These are phyloP conservation scores for Aureobasidium sp. DNA, from an alignment of 2,329 filamentous ascomycete genomes.

Conservation along the genomic window DNA sequence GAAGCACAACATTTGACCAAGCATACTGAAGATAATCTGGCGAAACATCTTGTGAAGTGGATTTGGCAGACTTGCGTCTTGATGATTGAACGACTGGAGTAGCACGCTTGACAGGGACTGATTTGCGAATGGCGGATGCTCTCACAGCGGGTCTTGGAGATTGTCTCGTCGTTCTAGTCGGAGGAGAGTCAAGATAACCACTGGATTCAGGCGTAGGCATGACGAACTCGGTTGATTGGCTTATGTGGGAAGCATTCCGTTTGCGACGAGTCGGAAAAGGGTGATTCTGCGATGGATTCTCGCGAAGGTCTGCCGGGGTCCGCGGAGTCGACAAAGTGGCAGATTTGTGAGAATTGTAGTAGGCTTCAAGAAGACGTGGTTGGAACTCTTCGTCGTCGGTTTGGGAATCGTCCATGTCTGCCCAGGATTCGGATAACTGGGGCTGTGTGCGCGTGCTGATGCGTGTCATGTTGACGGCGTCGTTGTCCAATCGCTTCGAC, in stretches of 20 bases:
- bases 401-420: slow-evolving; percentile 7
- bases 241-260: slow-evolving; percentile 1
- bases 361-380: slow-evolving; percentile 5
- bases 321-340: background rate
- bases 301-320: background rate
- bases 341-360: slow-evolving; percentile 3
- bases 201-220: slow-evolving; percentile 9
- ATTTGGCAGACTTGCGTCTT: background rate
- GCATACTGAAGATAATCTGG: slow-evolving; percentile 16
- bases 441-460: background rate
- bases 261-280: background rate
- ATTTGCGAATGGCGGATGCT: slow-evolving; percentile 16
- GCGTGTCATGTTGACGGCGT: slow-evolving; percentile 6
- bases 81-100: background rate
- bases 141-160: slow-evolving; percentile 10
- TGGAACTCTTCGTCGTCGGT: background rate
- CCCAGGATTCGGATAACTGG: slow-evolving; percentile 13
- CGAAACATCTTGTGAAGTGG: background rate
- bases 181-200: background rate
- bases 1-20: slow-evolving; percentile 26
- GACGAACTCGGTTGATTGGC: background rate
- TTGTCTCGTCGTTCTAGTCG: background rate
- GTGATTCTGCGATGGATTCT: background rate
- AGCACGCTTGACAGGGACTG: background rate
- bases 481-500: background rate